A percentile compares a stretch with the other conserved stretches of the same genome.
These are phyloP conservation scores for Galerina marginata DNA, from an alignment of 768 basidiomycete genomes.

Conservation along the genomic window DNA sequence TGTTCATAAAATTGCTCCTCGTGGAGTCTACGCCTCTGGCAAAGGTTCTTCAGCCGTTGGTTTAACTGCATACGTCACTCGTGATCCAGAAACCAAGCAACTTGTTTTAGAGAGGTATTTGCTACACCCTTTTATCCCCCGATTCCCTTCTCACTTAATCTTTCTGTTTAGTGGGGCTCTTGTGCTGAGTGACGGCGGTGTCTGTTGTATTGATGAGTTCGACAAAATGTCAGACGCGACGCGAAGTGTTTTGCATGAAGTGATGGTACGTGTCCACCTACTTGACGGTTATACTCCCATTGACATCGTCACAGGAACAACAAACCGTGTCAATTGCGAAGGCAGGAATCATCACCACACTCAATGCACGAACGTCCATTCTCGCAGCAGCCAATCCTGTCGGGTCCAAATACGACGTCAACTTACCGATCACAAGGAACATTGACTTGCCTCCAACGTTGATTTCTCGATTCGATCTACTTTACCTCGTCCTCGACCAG, in stretches of 20 bases:
- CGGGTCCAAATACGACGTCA: slow-evolving; percentile 92
- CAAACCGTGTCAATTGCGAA: slow-evolving; percentile 99
- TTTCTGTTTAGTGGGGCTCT: slow-evolving; percentile 77
- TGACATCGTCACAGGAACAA: slow-evolving; percentile 73
- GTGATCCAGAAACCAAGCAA: slow-evolving; percentile 98
- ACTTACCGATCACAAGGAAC: slow-evolving; percentile 91
- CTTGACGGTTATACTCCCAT: not conserved
- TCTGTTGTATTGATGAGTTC: slow-evolving; percentile 99
- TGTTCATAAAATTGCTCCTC: slow-evolving; percentile 97
- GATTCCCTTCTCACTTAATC: not conserved
- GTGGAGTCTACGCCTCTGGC: slow-evolving; percentile 97
- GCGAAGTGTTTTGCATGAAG: slow-evolving; percentile 97
- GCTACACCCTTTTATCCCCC: not conserved
- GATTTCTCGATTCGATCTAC: slow-evolving; percentile 95
- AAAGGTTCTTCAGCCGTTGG: slow-evolving; percentile 99
- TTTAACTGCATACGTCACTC: slow-evolving; percentile 96
- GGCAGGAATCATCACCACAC: slow-evolving; percentile 97
- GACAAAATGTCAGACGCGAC: slow-evolving; percentile 99
- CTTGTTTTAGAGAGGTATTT: slow-evolving; percentile 92
- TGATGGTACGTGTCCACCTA: slow-evolving; percentile 67
- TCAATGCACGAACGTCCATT: slow-evolving; percentile 98
- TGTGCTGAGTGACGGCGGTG: slow-evolving; percentile 93
- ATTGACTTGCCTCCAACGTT: slow-evolving; percentile 97
- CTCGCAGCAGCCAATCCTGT: slow-evolving; percentile 98
- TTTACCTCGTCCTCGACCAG: slow-evolving; percentile 95